These are phyloP conservation scores for Suillus weaverae DNA, from an alignment of 768 basidiomycete species.

Conservation along the genomic window DNA sequence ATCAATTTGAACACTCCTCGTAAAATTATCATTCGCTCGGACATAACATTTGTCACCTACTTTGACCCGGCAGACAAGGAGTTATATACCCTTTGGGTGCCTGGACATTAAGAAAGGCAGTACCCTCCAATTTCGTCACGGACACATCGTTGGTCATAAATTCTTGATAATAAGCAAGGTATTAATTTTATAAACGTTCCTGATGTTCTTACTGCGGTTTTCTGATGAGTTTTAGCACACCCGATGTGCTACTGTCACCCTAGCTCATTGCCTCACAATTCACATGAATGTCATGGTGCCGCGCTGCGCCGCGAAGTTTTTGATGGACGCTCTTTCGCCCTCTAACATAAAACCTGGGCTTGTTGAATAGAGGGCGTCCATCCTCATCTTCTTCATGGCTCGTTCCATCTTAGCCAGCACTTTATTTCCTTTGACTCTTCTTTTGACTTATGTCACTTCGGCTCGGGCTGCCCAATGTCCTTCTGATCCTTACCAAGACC, in stretches of 20 bases:
- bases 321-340: too few species aligned
- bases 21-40: conserved; percentile 55
- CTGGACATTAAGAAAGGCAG: conserved; percentile 20
- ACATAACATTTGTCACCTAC: conserved; percentile 66
- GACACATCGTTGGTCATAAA: neutral
- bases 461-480: conserved; percentile 18
- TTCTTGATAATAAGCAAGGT: too few species aligned
- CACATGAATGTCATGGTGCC: neutral
- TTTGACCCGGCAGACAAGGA: conserved; percentile 79
- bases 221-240: neutral
- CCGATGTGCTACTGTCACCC: neutral
- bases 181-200: neutral
- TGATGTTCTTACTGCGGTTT: neutral
- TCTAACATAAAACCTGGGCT: neutral
- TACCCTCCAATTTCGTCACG: neutral
- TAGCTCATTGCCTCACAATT: neutral
- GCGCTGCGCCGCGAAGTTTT: neutral
- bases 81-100: conserved; percentile 77
- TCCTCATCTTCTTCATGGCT: neutral
- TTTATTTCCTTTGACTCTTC: conserved; percentile 2
- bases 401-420: neutral
- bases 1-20: conserved; percentile 29
- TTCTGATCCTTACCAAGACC: conserved; percentile 47
- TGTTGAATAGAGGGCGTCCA: neutral
- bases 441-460: neutral